Base-by-base conservation (phyloP, 805 yeast genomes). In the Lipomyces oligophaga region DNA sequence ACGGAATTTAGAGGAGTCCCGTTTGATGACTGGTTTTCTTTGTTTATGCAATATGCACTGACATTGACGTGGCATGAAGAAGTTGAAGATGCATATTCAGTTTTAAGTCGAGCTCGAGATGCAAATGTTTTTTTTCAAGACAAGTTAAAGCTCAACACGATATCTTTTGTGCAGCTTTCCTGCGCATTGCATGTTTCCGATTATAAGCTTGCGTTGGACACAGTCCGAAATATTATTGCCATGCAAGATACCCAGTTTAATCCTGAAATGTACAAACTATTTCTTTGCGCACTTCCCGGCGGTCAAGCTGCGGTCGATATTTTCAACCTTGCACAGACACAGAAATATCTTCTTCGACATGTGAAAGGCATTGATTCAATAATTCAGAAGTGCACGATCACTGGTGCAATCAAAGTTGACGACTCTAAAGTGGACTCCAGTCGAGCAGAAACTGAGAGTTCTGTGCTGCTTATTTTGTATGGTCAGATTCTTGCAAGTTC, bases 291-390 rank as follows among this genome's bases (percentile, higher is more conserved):
- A 13, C 78, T 84, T 49, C 68, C 82, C 1, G 73, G 83, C 0
- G 88, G 90, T 0, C 68, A 71, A 24, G 68, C 67, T 4, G 76
- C 84, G 1, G 67, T 77, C 58, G 82, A 78, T 11, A 71, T 76
- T 15, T 78, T 83, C 60, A 81, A 85, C 40, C 81, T 83, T 38
- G 80, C 86, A 28, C 85, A 86, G 52, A 90, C 86, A 60, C 97
- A 90, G 59, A 93, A 93, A 63, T 90, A 80, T 62, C 81, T 90
- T 53, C 68, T 93, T 50, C 78, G 98, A 57, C 97, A 89, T 58
- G 71, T 90, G 54, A 93, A 90, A 62, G 94, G 96, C 0, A 80
- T 78, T 62, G 98, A 93, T 63, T 77, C 93, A 2, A 60, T 83
- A 13, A 73, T 79, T 25, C 71, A 69, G 7, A 66, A 71, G 7